Evolutionary conservation across 345 rosid species (phyloP).

Genomic region (Crucihimalaya himalaica): DNA sequence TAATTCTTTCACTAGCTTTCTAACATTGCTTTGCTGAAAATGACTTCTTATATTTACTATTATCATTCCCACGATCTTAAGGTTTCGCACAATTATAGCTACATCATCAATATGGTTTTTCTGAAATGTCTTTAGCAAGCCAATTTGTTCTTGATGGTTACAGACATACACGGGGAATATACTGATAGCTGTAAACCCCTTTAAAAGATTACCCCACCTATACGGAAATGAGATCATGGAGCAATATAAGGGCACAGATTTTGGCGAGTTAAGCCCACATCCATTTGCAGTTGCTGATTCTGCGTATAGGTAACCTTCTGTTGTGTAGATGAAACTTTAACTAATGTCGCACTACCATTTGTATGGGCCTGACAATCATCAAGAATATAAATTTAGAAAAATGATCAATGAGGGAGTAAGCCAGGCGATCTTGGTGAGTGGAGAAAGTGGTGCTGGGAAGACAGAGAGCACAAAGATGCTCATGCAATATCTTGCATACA

Average conservation of each 20-base stretch:
- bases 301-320: slow-evolving; percentile 73
- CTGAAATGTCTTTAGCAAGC: not conserved
- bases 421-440: slow-evolving; percentile 95
- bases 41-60: not conserved
- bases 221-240: slow-evolving; percentile 79
- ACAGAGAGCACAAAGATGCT: slow-evolving; percentile 99
- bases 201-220: slow-evolving; percentile 79
- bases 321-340: not conserved
- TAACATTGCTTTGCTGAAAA: not conserved
- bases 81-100: not conserved
- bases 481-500: slow-evolving; percentile 90
- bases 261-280: slow-evolving; percentile 93
- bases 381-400: slow-evolving; percentile 53
- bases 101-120: not conserved
- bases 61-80: not conserved
- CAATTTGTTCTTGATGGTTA: slow-evolving; percentile 16
- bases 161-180: slow-evolving; percentile 97
- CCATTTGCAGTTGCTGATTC: slow-evolving; percentile 97
- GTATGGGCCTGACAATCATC: slow-evolving; percentile 31
- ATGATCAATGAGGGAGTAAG: slow-evolving; percentile 90
- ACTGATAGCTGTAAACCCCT: slow-evolving; percentile 96
- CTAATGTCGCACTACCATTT: not conserved
- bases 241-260: slow-evolving; percentile 75
- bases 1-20: slow-evolving; percentile 9
- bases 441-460: slow-evolving; percentile 99